Evolutionary conservation across 139 green algal species (phyloP).

Genomic region (Micractinium conductrix): DNA sequence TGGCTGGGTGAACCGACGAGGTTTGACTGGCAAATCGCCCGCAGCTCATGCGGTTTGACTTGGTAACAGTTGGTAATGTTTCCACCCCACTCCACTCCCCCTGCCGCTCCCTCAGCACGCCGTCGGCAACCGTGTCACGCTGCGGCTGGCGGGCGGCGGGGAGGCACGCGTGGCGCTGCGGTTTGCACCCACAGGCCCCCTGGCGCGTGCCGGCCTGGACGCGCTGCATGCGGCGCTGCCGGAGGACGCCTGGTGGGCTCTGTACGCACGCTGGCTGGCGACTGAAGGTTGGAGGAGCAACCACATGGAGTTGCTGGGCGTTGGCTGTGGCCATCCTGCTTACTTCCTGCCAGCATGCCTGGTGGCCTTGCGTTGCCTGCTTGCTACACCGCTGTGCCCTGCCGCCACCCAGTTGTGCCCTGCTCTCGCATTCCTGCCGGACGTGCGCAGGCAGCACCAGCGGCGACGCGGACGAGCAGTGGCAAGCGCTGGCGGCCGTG

Average conservation of each 20-base stretch:
- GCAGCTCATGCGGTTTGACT: too few species aligned
- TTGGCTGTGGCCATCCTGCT: too few species aligned
- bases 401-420: too few species aligned
- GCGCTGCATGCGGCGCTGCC: slow-evolving; percentile 56
- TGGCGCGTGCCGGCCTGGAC: slow-evolving; percentile 51
- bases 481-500: slow-evolving; percentile 38
- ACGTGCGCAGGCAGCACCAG: slow-evolving; percentile 33
- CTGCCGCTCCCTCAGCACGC: slow-evolving; percentile 25
- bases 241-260: slow-evolving; percentile 31
- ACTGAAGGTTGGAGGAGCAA: too few species aligned
- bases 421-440: too few species aligned
- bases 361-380: too few species aligned
- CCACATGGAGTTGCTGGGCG: too few species aligned
- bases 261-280: slow-evolving; percentile 49
- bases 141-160: slow-evolving; percentile 36
- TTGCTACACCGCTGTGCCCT: too few species aligned
- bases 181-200: slow-evolving; percentile 34
- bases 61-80: too few species aligned
- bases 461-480: slow-evolving; percentile 33
- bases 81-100: too few species aligned
- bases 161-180: slow-evolving; percentile 54
- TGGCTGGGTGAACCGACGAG: too few species aligned
- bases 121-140: slow-evolving; percentile 45
- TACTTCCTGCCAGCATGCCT: background rate
- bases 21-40: too few species aligned